phyloP scores from a whole-genome alignment of 257 asterid species.

The Solanum megistacrolobum region DNA sequence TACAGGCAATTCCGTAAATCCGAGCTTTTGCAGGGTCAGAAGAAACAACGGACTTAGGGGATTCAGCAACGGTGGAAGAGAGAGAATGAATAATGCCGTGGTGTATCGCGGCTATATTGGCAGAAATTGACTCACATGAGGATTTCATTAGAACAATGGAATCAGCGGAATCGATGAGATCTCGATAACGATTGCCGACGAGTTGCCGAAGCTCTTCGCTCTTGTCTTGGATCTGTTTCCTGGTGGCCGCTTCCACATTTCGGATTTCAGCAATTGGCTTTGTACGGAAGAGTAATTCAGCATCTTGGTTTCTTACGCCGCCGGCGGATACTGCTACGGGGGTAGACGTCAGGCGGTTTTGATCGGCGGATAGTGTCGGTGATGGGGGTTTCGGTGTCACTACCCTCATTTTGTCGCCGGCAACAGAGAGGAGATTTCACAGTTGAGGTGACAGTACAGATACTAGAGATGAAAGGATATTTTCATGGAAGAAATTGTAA shows the following conservation, averaged over 20 bases:
- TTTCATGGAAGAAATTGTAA: not conserved
- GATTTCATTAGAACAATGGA: conserved; percentile 89
- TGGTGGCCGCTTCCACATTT: conserved; percentile 65
- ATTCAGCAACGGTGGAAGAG: conserved; percentile 46
- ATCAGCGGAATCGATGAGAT: conserved; percentile 97
- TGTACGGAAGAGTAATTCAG: conserved; percentile 78
- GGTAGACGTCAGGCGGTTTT: conserved; percentile 8
- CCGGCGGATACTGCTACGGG: conserved; percentile 17
- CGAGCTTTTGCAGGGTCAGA: conserved; percentile 44
- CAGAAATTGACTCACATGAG: conserved; percentile 68
- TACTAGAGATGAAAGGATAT: not conserved
- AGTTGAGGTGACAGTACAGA: not conserved
- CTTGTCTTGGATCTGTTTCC: conserved; percentile 92
- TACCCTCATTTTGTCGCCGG: conserved; percentile 15
- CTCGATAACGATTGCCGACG: conserved; percentile 90
- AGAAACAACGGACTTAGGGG: conserved; percentile 38
- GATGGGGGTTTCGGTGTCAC: not conserved
- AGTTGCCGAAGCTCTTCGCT: conserved; percentile 93
- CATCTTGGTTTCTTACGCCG: conserved; percentile 63
- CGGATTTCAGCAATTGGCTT: conserved; percentile 90
- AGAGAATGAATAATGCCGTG: conserved; percentile 50
- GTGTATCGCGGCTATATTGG: conserved; percentile 65
- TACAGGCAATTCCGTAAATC: conserved; percentile 78
- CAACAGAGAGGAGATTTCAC: not conserved
- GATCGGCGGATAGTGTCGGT: not conserved